These are phyloP conservation scores for Beauveria sp. DNA, from an alignment of 2,329 filamentous ascomycete genomes.

Conservation along the genomic window DNA sequence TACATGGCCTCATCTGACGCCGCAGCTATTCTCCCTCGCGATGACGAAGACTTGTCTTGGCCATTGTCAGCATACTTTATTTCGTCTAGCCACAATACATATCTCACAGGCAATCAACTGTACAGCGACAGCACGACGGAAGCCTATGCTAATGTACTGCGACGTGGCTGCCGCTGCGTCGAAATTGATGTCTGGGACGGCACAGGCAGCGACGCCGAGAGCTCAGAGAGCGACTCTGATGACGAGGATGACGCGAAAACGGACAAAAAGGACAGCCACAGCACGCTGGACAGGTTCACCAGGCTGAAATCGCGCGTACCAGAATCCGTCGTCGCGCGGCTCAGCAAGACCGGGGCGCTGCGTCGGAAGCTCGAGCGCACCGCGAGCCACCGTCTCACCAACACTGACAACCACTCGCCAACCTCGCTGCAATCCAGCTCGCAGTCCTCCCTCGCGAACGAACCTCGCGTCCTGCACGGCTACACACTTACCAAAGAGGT, in stretches of 20 bases:
- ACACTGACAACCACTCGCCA: conserved; percentile 9
- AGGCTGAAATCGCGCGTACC: conserved; percentile 54
- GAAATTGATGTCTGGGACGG: conserved; percentile 97
- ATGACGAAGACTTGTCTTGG: conserved; percentile 52
- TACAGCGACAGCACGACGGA: conserved; percentile 80
- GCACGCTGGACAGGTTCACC: conserved; percentile 52
- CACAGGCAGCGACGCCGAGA: conserved; percentile 62
- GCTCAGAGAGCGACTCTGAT: conserved; percentile 36
- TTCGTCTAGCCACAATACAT: conserved; percentile 92
- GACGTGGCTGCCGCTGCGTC: conserved; percentile 81
- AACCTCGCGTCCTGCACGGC: conserved; percentile 77
- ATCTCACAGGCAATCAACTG: conserved; percentile 81
- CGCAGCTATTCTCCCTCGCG: conserved; percentile 32
- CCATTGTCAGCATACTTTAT: conserved; percentile 89
- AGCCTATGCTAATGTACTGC: conserved; percentile 76
- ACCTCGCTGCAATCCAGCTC: not conserved
- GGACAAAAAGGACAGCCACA: conserved; percentile 54
- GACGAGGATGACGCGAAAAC: conserved; percentile 42
- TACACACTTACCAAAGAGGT: conserved; percentile 88
- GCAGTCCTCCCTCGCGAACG: conserved; percentile 32
- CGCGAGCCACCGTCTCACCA: conserved; percentile 20
- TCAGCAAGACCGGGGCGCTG: conserved; percentile 41
- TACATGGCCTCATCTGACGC: conserved; percentile 48
- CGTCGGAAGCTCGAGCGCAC: conserved; percentile 32
- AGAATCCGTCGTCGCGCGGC: conserved; percentile 32